phyloP scores from a whole-genome alignment of 2,329 filamentous ascomycete species.

The Paecilomyces sp. region DNA sequence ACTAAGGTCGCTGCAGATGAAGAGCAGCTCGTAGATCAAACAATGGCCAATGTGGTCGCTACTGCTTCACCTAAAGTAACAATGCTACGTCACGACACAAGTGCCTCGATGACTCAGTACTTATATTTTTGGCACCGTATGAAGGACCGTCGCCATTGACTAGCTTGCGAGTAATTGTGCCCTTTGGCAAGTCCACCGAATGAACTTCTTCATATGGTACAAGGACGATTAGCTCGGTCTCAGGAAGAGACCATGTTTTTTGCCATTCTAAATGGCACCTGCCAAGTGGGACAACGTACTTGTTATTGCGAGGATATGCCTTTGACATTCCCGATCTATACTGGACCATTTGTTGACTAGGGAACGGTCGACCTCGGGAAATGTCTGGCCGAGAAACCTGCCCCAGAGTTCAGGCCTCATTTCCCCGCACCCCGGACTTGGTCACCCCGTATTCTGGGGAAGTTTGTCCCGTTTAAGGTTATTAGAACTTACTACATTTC shows the following conservation, averaged over 20 bases:
- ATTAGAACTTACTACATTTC: neutral
- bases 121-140: no score
- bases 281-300: no score
- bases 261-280: no score
- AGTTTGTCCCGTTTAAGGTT: neutral
- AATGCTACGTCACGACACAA: neutral
- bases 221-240: no score
- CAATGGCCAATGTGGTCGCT: slow-evolving; percentile 6
- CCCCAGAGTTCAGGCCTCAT: neutral
- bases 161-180: no score
- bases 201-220: no score
- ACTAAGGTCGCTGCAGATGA: slow-evolving; percentile 14
- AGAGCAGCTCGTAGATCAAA: slow-evolving; percentile 13
- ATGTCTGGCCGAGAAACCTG: neutral
- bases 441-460: neutral
- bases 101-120: no score
- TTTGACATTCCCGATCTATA: neutral
- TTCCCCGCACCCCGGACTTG: neutral
- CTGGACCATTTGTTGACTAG: neutral
- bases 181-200: no score
- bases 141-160: no score
- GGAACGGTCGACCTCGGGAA: neutral
- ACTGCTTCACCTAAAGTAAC: neutral
- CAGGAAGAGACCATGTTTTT: no score
- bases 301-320: no score